Evolutionary conservation across 768 basidiomycete genomes (phyloP).

Genomic region (Termitomyces eurrhizus): DNA sequence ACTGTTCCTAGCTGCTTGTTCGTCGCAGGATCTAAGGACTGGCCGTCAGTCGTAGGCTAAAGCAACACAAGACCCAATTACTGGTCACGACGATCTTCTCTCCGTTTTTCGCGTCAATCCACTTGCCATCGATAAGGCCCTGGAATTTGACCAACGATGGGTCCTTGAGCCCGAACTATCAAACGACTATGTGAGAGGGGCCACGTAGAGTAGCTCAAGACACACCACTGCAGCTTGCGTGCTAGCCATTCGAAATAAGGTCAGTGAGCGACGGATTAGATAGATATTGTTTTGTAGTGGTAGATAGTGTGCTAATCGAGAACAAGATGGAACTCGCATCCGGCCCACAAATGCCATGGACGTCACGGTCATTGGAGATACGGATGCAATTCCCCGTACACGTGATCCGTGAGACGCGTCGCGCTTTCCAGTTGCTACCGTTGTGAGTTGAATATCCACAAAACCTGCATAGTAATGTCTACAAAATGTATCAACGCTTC

Average conservation of each 20-base stretch:
- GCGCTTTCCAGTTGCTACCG: neutral
- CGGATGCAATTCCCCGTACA: slow-evolving; percentile 3
- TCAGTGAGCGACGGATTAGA: slow-evolving; percentile 4
- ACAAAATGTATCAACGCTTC: slow-evolving; percentile 11
- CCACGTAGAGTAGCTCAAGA: slow-evolving; percentile 4
- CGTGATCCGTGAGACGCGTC: slow-evolving; percentile 7
- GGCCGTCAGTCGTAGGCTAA: neutral
- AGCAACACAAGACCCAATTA: slow-evolving; percentile 32
- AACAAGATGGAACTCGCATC: slow-evolving; percentile 17
- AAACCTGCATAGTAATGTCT: neutral
- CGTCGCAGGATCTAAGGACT: slow-evolving; percentile 77
- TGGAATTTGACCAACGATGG: slow-evolving; percentile 68
- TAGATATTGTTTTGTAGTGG: slow-evolving; percentile 23
- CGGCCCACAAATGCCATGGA: slow-evolving; percentile 10
- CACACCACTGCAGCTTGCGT: slow-evolving; percentile 40
- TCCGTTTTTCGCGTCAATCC: slow-evolving; percentile 76
- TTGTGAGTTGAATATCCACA: neutral
- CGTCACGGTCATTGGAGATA: neutral
- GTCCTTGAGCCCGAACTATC: slow-evolving; percentile 76
- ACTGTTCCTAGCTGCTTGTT: slow-evolving; percentile 77
- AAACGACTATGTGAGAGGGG: neutral
- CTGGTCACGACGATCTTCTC: slow-evolving; percentile 73
- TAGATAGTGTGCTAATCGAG: slow-evolving; percentile 22
- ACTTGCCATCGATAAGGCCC: slow-evolving; percentile 81
- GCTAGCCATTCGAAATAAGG: slow-evolving; percentile 52